Conservation (phyloP, 2,329 filamentous ascomycete species). For the Blumeria graminis region DNA sequence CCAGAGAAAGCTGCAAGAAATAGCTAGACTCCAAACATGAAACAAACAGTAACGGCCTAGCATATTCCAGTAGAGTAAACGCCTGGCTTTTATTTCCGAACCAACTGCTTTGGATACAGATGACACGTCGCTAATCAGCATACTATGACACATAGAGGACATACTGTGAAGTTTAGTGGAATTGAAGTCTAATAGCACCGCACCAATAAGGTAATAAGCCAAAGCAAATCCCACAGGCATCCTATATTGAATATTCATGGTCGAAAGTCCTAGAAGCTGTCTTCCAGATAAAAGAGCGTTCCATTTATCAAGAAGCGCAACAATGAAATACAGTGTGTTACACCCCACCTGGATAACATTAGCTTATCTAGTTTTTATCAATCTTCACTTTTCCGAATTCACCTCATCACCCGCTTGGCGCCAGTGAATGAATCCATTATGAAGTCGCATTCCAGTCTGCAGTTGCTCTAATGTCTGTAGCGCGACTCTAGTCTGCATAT, state of each 20-base stretch:
- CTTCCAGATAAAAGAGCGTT: slow-evolving; percentile 4
- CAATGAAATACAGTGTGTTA: slow-evolving; percentile 5
- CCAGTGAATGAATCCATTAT: slow-evolving; percentile 7
- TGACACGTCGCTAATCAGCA: slow-evolving; percentile 3
- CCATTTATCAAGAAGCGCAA: slow-evolving; percentile 7
- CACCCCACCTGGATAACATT: slow-evolving; percentile 6
- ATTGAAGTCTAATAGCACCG: slow-evolving; percentile 5
- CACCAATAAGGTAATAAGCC: slow-evolving; percentile 6
- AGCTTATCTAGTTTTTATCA: background rate
- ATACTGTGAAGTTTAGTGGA: slow-evolving; percentile 4
- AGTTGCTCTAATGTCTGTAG: slow-evolving; percentile 4
- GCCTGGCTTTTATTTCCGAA: slow-evolving; percentile 2
- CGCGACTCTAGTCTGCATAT: slow-evolving; percentile 6
- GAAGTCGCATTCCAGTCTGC: slow-evolving; percentile 5
- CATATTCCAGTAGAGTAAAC: slow-evolving; percentile 5
- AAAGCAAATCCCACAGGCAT: slow-evolving; percentile 6
- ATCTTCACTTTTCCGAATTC: background rate
- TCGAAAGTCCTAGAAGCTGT: slow-evolving; percentile 3
- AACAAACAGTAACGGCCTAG: slow-evolving; percentile 3
- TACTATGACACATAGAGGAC: slow-evolving; percentile 4
- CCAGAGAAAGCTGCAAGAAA: slow-evolving; percentile 5
- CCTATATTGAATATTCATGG: background rate
- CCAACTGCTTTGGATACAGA: slow-evolving; percentile 4
- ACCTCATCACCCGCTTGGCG: slow-evolving; percentile 7
- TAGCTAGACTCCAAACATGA: slow-evolving; percentile 6